phyloP scores from a whole-genome alignment of 1,284 basidiomycete species.

The Rhodotorula sp. region DNA sequence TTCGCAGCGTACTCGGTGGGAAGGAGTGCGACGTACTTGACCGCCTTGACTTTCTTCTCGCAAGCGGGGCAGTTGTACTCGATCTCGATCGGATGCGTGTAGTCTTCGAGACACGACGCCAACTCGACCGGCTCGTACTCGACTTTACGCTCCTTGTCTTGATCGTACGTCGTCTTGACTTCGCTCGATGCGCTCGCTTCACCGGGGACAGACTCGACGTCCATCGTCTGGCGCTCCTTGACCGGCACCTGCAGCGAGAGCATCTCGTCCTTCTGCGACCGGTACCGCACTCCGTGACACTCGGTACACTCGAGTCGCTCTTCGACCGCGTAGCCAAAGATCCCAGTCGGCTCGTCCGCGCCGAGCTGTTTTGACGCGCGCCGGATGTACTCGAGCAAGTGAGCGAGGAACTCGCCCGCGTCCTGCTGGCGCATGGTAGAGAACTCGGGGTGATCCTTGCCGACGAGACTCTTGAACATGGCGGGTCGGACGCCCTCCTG shows the following conservation, averaged over 20 bases:
- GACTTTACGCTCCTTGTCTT: slow-evolving; percentile 60
- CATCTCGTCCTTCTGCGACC: slow-evolving; percentile 72
- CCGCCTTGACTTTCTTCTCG: slow-evolving; percentile 63
- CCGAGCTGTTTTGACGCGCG: slow-evolving; percentile 58
- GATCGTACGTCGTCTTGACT: slow-evolving; percentile 46
- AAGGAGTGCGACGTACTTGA: slow-evolving; percentile 55
- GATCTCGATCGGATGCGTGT: slow-evolving; percentile 64
- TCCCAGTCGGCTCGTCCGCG: slow-evolving; percentile 64
- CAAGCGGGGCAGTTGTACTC: slow-evolving; percentile 68
- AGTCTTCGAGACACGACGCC: slow-evolving; percentile 63
- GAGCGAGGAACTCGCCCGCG: slow-evolving; percentile 88
- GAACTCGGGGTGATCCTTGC: slow-evolving; percentile 91
- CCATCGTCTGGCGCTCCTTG: slow-evolving; percentile 47
- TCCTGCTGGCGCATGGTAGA: slow-evolving; percentile 97
- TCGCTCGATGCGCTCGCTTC: slow-evolving; percentile 5
- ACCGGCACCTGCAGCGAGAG: slow-evolving; percentile 74
- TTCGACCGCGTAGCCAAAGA: slow-evolving; percentile 79
- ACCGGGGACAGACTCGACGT: neutral
- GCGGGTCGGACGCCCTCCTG: slow-evolving; percentile 81
- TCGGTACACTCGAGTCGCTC: slow-evolving; percentile 77
- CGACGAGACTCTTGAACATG: slow-evolving; percentile 85
- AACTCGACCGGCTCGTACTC: slow-evolving; percentile 71
- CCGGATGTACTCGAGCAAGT: slow-evolving; percentile 70
- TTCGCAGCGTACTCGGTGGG: neutral
- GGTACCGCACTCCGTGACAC: slow-evolving; percentile 86